Evolutionary conservation across 371 early-diverging fungal genomes (phyloP).

Genomic region (Sanchytrium tribonematis): DNA sequence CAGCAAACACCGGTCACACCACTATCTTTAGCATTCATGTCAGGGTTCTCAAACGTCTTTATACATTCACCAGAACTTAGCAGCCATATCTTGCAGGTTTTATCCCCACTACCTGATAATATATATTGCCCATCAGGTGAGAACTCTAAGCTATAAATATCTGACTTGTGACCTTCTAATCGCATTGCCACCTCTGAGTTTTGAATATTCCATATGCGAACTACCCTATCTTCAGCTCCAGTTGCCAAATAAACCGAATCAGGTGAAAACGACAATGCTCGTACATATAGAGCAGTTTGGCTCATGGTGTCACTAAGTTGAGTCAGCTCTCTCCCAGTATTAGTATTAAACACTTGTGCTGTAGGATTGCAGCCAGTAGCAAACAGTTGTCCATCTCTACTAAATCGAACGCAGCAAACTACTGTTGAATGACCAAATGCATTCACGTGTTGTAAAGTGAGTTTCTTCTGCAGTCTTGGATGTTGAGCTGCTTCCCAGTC

Average conservation of each 20-base stretch:
- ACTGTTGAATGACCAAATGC: slow-evolving; percentile 18
- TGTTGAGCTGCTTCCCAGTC: not conserved
- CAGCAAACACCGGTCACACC: too few relatives aligned
- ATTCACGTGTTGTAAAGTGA: not conserved
- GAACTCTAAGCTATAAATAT: slow-evolving; percentile 84
- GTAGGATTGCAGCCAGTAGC: slow-evolving; percentile 83
- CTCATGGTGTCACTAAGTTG: slow-evolving; percentile 23
- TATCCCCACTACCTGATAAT: slow-evolving; percentile 79
- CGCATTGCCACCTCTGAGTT: slow-evolving; percentile 51
- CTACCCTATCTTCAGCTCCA: slow-evolving; percentile 84
- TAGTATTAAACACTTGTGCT: slow-evolving; percentile 60
- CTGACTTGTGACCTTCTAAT: slow-evolving; percentile 82
- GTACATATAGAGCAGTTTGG: slow-evolving; percentile 55
- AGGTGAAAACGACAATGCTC: slow-evolving; percentile 84
- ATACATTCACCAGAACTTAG: slow-evolving; percentile 14
- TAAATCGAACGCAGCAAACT: slow-evolving; percentile 87
- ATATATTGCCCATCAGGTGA: slow-evolving; percentile 69
- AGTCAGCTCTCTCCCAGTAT: slow-evolving; percentile 31
- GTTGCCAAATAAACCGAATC: slow-evolving; percentile 72
- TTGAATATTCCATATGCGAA: slow-evolving; percentile 68
- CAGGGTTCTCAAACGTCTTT: too few relatives aligned
- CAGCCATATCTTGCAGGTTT: slow-evolving; percentile 84
- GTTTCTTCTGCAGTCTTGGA: not conserved
- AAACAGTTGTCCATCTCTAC: slow-evolving; percentile 58
- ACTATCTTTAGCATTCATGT: too few relatives aligned